Evolutionary conservation across 805 yeast species (phyloP).

Genomic region (Sugiyamaella lignohabitans): DNA sequence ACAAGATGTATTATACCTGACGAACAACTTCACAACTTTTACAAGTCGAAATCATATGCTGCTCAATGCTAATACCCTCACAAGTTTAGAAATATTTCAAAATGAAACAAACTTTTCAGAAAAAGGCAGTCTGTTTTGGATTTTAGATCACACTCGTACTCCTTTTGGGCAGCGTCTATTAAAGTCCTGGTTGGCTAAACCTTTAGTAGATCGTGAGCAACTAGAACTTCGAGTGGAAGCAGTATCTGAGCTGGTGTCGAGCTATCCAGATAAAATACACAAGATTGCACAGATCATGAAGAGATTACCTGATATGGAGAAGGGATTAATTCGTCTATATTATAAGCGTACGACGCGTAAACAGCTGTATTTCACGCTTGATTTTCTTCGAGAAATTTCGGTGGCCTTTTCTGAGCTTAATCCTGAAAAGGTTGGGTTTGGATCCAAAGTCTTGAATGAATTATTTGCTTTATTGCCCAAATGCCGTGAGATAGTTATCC

Average conservation of each 20-base stretch:
- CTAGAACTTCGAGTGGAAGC: constrained; percentile 64
- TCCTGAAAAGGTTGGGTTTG: constrained; percentile 17
- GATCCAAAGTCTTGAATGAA: constrained; percentile 34
- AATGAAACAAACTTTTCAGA: constrained; percentile 52
- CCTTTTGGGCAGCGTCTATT: constrained; percentile 65
- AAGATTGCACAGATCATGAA: constrained; percentile 26
- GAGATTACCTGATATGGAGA: constrained; percentile 50
- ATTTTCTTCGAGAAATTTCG: constrained; percentile 35
- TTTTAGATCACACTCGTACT: constrained; percentile 74
- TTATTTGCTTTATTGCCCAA: constrained; percentile 37
- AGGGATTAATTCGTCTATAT: constrained; percentile 50
- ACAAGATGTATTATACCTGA: constrained; percentile 46
- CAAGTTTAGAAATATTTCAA: constrained; percentile 66
- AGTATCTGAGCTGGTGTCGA: constrained; percentile 29
- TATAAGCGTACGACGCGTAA: constrained; percentile 53
- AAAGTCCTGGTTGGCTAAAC: constrained; percentile 67
- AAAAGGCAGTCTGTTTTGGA: constrained; percentile 71
- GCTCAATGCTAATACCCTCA: constrained; percentile 58
- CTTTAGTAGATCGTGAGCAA: constrained; percentile 48
- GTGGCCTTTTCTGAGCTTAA: constrained; percentile 25
- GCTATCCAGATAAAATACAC: constrained; percentile 23
- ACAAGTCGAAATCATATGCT: constrained; percentile 42
- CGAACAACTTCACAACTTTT: constrained; percentile 49
- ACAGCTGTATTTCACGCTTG: constrained; percentile 52
- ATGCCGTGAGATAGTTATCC: constrained; percentile 28